Evolutionary conservation across 306 rosid genomes (phyloP), one percentile per base, ranked within the genome.

Genomic region (Biancaea sappan): DNA sequence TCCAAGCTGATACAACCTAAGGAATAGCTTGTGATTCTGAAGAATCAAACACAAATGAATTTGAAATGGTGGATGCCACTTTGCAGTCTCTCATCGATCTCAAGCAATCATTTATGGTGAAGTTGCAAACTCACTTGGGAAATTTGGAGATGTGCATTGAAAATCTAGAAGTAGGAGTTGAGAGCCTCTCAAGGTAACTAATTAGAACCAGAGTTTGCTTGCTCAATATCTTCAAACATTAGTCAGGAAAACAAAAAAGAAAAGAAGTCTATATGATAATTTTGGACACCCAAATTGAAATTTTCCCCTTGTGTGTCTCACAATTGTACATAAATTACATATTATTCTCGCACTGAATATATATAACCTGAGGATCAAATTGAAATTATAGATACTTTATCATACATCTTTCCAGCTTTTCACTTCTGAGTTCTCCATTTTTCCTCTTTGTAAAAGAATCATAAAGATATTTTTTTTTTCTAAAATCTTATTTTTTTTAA

Each of bases 221-320:
- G 51, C 84, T 80, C 14, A 74, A 81, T 31, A 75, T 81, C 65
- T 56, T 75, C 69, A 80, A 54, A 43, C 67, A 63, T 32, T 79
- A 56, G 29, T 32, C 13, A 24, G 13, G 1, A 3, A n/a, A 16
- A n/a, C n/a, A n/a, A n/a, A n/a, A n/a, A n/a, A n/a, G n/a, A n/a
- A 35, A 37, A 3, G 5, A 46, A 15, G 8, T 6, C 54, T 9
- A 54, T 54, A 10, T 54, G 31, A 21, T 9, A 53, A 56, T 14
- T 1, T 0, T 12, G 37, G 63, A 12, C 10, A 26, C 63, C 9
- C 22, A 59, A 6, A 32, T 9, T 59, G 24, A 26, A 13, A 2
- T 31, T 60, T 60, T 60, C 15, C 11, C 66, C 40, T 59, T 35
- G 66, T 29, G 41, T 58, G 40, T 59, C 22, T 31, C 24, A 60